Evolutionary conservation across 2,329 filamentous ascomycete species (phyloP).

Genomic region (Cyphellophora europaea): DNA sequence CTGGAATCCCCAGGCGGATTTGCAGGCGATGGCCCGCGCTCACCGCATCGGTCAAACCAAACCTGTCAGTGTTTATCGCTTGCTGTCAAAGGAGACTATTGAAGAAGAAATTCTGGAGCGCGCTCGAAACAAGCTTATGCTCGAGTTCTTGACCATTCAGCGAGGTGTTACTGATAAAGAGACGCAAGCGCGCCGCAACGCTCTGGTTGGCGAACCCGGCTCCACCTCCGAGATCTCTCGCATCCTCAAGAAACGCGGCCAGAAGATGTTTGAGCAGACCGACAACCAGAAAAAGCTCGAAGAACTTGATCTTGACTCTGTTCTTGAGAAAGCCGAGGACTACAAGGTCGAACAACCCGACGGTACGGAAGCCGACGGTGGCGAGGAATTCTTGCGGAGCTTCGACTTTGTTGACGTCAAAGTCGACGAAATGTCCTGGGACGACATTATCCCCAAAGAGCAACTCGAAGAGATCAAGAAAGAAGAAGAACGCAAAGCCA

Average conservation of each 20-base stretch:
- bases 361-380: conserved; percentile 88
- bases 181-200: conserved; percentile 57
- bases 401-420: conserved; percentile 97
- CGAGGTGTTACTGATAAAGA: conserved; percentile 93
- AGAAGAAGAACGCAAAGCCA: conserved; percentile 74
- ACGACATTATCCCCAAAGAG: conserved; percentile 94
- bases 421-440: conserved; percentile 87
- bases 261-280: conserved; percentile 97
- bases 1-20: conserved; percentile 96
- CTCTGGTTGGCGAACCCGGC: conserved; percentile 61
- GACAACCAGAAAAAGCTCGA: conserved; percentile 95
- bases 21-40: conserved; percentile 96
- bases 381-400: conserved; percentile 85
- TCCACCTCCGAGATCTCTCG: conserved; percentile 92
- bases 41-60: conserved; percentile 96
- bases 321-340: conserved; percentile 92
- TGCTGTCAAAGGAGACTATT: conserved; percentile 96
- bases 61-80: conserved; percentile 89
- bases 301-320: conserved; percentile 93
- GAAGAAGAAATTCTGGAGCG: conserved; percentile 96
- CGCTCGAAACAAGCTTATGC: conserved; percentile 90
- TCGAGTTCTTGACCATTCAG: conserved; percentile 96
- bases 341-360: conserved; percentile 94
- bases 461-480: conserved; percentile 82
- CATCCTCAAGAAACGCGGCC: conserved; percentile 94